phyloP scores from a whole-genome alignment of 2,329 filamentous ascomycete species.

The Cordyceps cicadae region DNA sequence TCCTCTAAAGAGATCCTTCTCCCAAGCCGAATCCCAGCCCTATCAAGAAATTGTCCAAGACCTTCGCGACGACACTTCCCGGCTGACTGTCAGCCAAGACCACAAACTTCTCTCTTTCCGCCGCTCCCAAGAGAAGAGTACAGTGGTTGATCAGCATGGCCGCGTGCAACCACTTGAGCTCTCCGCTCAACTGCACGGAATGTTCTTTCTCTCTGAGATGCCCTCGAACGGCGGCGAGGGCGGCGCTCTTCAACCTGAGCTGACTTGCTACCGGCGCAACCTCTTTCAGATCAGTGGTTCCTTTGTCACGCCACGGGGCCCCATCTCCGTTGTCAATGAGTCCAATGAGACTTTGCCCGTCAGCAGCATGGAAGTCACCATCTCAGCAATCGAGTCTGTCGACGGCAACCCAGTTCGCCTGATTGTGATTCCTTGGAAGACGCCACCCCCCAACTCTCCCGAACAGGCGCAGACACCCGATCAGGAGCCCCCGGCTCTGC shows the following conservation, averaged over 20 bases:
- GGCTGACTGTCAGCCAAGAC: conserved; percentile 50
- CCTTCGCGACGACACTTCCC: conserved; percentile 48
- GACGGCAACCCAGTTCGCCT: conserved; percentile 87
- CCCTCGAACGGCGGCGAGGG: conserved; percentile 54
- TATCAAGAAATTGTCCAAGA: conserved; percentile 56
- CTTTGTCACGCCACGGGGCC: conserved; percentile 68
- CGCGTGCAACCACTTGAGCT: conserved; percentile 54
- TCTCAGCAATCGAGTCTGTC: conserved; percentile 90
- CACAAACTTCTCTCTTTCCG: conserved; percentile 54
- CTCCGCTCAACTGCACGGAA: conserved; percentile 71
- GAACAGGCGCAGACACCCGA: conserved; percentile 58
- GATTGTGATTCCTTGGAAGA: conserved; percentile 98
- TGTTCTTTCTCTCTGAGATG: conserved; percentile 82
- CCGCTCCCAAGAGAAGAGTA: conserved; percentile 49
- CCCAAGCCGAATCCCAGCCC: conserved; percentile 45
- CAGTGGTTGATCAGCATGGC: conserved; percentile 51
- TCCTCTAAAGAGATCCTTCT: conserved; percentile 50
- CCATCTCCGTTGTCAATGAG: conserved; percentile 75
- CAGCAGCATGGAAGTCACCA: conserved; percentile 72
- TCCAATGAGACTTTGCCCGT: conserved; percentile 78
- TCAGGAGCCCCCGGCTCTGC: conserved; percentile 78
- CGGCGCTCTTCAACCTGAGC: conserved; percentile 59
- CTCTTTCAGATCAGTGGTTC: conserved; percentile 93
- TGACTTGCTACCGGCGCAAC: conserved; percentile 94
- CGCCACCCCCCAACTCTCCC: conserved; percentile 71